phyloP scores from a whole-genome alignment of 768 basidiomycete species.

The Leccinum truebloodii region DNA sequence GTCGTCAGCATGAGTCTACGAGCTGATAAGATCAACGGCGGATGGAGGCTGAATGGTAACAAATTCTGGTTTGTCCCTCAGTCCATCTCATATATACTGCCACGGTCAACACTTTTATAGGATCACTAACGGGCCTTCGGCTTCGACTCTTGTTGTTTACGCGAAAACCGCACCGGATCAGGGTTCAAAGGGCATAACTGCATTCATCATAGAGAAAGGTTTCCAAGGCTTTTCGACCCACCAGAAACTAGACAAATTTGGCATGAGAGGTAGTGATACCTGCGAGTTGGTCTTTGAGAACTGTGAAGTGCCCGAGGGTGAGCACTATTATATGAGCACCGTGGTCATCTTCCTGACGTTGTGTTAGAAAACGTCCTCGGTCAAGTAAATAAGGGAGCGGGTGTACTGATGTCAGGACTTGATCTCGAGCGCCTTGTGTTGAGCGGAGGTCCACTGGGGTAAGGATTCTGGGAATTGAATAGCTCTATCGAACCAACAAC shows the following conservation, averaged over 20 bases:
- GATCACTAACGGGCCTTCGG: slow-evolving; percentile 94
- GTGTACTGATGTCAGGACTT: slow-evolving; percentile 91
- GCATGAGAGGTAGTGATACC: slow-evolving; percentile 95
- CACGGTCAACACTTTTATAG: slow-evolving; percentile 38
- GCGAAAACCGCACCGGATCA: slow-evolving; percentile 81
- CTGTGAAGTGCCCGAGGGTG: slow-evolving; percentile 87
- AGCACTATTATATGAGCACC: slow-evolving; percentile 10
- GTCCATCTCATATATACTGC: not conserved
- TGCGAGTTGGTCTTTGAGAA: slow-evolving; percentile 92
- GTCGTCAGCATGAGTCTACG: slow-evolving; percentile 91
- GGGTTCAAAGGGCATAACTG: slow-evolving; percentile 86
- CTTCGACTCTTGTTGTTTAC: slow-evolving; percentile 90
- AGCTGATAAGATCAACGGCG: slow-evolving; percentile 75
- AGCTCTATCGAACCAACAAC: slow-evolving; percentile 7
- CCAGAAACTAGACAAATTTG: slow-evolving; percentile 92
- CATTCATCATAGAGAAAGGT: slow-evolving; percentile 84
- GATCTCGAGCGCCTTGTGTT: slow-evolving; percentile 91
- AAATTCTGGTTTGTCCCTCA: slow-evolving; percentile 78
- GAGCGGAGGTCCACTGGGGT: slow-evolving; percentile 92
- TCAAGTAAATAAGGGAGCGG: slow-evolving; percentile 72
- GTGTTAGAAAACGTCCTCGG: slow-evolving; percentile 81
- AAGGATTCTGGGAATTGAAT: slow-evolving; percentile 16
- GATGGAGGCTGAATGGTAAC: slow-evolving; percentile 82
- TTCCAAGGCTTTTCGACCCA: slow-evolving; percentile 87
- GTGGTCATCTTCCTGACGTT: not conserved